A percentile compares a stretch with the other conserved stretches of the same genome.
Evolutionary conservation across 805 yeast genomes (phyloP).

Genomic region (Saturnispora sanitii): DNA sequence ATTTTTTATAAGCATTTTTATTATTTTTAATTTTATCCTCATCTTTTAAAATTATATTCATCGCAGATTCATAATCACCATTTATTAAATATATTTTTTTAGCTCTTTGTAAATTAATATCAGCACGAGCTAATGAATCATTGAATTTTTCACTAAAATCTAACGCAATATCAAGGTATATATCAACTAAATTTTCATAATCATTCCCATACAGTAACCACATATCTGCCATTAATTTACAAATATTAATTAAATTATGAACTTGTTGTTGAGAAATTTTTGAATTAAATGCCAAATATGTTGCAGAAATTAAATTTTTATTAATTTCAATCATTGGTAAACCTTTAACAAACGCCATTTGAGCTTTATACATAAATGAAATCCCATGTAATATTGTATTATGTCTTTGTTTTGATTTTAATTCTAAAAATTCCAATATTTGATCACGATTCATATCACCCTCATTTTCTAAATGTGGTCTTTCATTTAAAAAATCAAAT

Average conservation of each 20-base stretch:
- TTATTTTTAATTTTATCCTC: constrained; percentile 20
- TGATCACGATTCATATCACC: constrained; percentile 20
- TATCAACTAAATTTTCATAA: background rate
- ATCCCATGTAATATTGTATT: constrained; percentile 43
- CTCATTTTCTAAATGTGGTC: constrained; percentile 36
- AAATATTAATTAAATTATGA: constrained; percentile 3
- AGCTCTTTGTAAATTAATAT: constrained; percentile 30
- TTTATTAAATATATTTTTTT: background rate
- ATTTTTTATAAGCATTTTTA: constrained; percentile 26
- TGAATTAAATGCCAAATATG: constrained; percentile 38
- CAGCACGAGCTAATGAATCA: constrained; percentile 24
- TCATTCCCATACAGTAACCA: constrained; percentile 6
- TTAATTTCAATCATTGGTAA: constrained; percentile 34
- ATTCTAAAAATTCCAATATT: constrained; percentile 50
- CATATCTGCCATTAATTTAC: constrained; percentile 7
- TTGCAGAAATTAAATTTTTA: constrained; percentile 50
- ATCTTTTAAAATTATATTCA: constrained; percentile 1
- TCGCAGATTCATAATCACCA: background rate
- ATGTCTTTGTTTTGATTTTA: constrained; percentile 40
- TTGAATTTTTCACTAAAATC: constrained; percentile 22
- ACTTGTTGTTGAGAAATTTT: background rate
- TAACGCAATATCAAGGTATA: constrained; percentile 3
- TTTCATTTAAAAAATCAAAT: constrained; percentile 54
- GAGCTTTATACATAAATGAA: constrained; percentile 57
- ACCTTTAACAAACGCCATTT: constrained; percentile 44